A percentile compares a stretch with the other conserved stretches of the same genome.
Evolutionary conservation across 495 filamentous ascomycete genomes (phyloP).

Genomic region (Aeminium ludgeri): DNA sequence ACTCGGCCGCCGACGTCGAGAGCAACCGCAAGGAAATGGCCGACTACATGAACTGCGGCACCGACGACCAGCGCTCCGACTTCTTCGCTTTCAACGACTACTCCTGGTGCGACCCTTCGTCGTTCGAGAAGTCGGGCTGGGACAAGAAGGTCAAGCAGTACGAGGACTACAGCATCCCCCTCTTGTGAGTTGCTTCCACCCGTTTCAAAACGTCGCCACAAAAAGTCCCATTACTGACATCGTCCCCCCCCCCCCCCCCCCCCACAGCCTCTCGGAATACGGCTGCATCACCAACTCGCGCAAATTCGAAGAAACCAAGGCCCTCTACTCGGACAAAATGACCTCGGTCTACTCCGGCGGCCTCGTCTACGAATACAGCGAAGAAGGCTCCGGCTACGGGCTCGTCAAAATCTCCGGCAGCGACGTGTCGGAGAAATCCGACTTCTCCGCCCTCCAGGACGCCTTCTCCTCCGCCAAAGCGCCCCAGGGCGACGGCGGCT

Average conservation of each 20-base stretch:
- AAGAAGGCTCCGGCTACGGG: slow-evolving; percentile 58
- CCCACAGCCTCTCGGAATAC: slow-evolving; percentile 70
- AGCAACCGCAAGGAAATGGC: slow-evolving; percentile 76
- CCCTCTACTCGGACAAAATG: slow-evolving; percentile 68
- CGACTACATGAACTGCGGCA: slow-evolving; percentile 84
- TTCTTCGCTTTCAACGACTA: slow-evolving; percentile 99
- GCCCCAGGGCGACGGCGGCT: slow-evolving; percentile 62
- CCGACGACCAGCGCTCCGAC: slow-evolving; percentile 64
- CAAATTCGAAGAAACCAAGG: slow-evolving; percentile 59
- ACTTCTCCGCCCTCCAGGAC: slow-evolving; percentile 50
- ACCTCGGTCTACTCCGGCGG: slow-evolving; percentile 62
- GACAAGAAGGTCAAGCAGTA: slow-evolving; percentile 54
- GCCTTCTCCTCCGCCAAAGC: slow-evolving; percentile 45
- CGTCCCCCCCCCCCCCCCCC: slow-evolving; percentile 66
- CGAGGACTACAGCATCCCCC: slow-evolving; percentile 49
- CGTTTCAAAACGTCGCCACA: too few species aligned
- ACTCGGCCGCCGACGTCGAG: slow-evolving; percentile 78
- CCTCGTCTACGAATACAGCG: slow-evolving; percentile 69
- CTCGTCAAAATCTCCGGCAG: slow-evolving; percentile 57
- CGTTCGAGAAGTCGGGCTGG: slow-evolving; percentile 50
- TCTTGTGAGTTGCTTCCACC: too few species aligned
- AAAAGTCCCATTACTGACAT: too few species aligned
- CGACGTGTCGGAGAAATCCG: slow-evolving; percentile 37
- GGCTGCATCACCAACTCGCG: slow-evolving; percentile 81
- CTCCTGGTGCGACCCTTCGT: slow-evolving; percentile 66